phyloP scores from a whole-genome alignment of 345 rosid genomes.

The Geranium brycei region DNA sequence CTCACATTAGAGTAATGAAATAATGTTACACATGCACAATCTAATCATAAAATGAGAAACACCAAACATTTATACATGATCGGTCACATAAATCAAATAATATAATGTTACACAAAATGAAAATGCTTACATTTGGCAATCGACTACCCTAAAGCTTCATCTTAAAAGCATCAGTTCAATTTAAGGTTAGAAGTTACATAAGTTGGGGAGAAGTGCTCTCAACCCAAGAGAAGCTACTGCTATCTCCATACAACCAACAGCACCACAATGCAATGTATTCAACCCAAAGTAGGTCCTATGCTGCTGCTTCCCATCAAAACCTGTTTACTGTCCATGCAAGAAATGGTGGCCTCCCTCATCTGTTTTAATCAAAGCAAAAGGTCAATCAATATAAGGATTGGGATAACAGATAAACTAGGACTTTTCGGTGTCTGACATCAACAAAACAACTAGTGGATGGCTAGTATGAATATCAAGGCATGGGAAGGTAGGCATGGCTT shows the following conservation, averaged over 20 bases:
- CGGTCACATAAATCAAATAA: too few species aligned
- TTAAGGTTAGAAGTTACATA: too few species aligned
- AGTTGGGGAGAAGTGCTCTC: neutral
- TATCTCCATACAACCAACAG: neutral
- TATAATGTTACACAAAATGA: too few species aligned
- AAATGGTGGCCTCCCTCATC: neutral
- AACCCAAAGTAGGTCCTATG: neutral
- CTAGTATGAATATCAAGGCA: neutral
- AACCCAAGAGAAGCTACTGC: neutral
- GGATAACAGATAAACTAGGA: neutral
- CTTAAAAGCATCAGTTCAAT: too few species aligned
- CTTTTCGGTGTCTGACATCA: neutral
- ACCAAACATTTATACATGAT: too few species aligned
- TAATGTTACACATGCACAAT: too few species aligned
- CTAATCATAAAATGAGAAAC: too few species aligned
- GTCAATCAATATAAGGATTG: neutral
- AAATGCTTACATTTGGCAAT: too few species aligned
- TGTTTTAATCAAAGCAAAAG: neutral
- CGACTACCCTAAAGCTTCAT: too few species aligned
- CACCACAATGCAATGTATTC: neutral
- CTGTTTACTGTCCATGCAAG: neutral
- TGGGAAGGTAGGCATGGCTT: neutral
- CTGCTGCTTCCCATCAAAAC: neutral
- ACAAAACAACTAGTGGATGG: neutral
- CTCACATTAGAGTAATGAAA: too few species aligned